phyloP scores from a whole-genome alignment of 2,329 filamentous ascomycete genomes.

The Aspergillus nomiae region DNA sequence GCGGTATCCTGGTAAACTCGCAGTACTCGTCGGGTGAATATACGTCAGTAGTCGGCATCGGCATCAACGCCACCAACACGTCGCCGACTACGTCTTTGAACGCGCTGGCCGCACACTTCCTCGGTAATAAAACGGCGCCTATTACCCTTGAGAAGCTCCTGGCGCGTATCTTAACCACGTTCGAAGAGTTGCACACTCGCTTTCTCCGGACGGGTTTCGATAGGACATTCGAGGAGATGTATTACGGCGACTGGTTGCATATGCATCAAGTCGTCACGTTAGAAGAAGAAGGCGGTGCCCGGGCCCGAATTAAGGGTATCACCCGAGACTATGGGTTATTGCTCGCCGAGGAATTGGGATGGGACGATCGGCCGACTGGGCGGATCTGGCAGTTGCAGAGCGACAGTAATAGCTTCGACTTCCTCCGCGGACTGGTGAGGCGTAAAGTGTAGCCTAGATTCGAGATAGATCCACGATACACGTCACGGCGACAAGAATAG shows the following conservation, averaged over 20 bases:
- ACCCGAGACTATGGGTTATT: conserved; percentile 89
- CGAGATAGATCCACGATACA: neutral
- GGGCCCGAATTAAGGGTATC: conserved; percentile 80
- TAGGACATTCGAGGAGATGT: conserved; percentile 68
- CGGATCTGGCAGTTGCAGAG: conserved; percentile 84
- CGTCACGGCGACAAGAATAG: neutral
- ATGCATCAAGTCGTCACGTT: conserved; percentile 72
- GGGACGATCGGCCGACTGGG: conserved; percentile 72
- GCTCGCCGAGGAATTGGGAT: conserved; percentile 77
- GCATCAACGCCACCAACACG: conserved; percentile 81
- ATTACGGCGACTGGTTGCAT: conserved; percentile 87
- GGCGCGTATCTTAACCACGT: conserved; percentile 73
- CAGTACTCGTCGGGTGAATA: conserved; percentile 76
- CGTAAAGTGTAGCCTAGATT: conserved; percentile 63
- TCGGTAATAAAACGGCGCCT: conserved; percentile 47
- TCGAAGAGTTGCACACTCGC: conserved; percentile 74
- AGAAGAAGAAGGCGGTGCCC: conserved; percentile 75
- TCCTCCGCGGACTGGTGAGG: conserved; percentile 84
- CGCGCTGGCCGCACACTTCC: conserved; percentile 59
- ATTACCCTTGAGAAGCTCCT: conserved; percentile 79
- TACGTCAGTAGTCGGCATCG: conserved; percentile 82
- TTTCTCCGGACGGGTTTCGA: conserved; percentile 80
- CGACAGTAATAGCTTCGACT: conserved; percentile 98
- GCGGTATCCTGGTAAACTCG: conserved; percentile 89
- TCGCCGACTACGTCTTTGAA: conserved; percentile 86